A percentile compares a stretch with the other conserved stretches of the same genome.
phyloP scores from a whole-genome alignment of 495 filamentous ascomycete genomes.

The Hypoxylon rickii region DNA sequence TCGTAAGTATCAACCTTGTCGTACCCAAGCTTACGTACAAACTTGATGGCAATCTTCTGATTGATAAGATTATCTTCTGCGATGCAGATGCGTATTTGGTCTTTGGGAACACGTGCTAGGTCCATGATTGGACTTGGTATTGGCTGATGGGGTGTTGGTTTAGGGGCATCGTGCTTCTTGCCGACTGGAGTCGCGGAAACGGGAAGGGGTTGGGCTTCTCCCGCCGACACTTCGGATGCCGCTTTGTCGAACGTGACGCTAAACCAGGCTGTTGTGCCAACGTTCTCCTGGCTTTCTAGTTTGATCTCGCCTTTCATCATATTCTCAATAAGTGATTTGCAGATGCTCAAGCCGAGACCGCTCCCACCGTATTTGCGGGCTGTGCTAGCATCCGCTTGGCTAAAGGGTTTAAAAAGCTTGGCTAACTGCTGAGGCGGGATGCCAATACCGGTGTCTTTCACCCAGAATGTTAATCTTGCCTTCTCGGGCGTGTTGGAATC shows the following conservation, averaged over 20 bases:
- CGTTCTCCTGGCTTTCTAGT: conserved; percentile 74
- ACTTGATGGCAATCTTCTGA: conserved; percentile 88
- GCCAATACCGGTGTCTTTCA: conserved; percentile 89
- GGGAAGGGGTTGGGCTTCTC: conserved; percentile 50
- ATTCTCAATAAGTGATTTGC: conserved; percentile 91
- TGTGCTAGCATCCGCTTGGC: conserved; percentile 85
- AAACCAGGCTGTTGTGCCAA: conserved; percentile 86
- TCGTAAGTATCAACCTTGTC: conserved; percentile 78
- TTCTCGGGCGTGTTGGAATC: conserved; percentile 70
- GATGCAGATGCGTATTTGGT: conserved; percentile 82
- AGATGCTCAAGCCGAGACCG: conserved; percentile 88
- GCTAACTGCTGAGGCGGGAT: conserved; percentile 79
- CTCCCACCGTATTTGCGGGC: conserved; percentile 89
- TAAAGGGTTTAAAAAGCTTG: conserved; percentile 88
- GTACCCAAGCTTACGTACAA: conserved; percentile 82
- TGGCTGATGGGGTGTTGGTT: conserved; percentile 45
- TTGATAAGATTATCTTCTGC: conserved; percentile 94
- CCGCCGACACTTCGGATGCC: conserved; percentile 52
- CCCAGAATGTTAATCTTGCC: conserved; percentile 78
- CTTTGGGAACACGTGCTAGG: conserved; percentile 69
- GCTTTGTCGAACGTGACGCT: conserved; percentile 82
- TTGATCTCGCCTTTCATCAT: conserved; percentile 84
- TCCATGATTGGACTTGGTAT: conserved; percentile 59
- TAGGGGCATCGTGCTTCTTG: conserved; percentile 45
- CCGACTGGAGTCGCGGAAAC: conserved; percentile 37